Evolutionary conservation across 345 rosid genomes (phyloP).

Genomic region (Hypericum perforatum): DNA sequence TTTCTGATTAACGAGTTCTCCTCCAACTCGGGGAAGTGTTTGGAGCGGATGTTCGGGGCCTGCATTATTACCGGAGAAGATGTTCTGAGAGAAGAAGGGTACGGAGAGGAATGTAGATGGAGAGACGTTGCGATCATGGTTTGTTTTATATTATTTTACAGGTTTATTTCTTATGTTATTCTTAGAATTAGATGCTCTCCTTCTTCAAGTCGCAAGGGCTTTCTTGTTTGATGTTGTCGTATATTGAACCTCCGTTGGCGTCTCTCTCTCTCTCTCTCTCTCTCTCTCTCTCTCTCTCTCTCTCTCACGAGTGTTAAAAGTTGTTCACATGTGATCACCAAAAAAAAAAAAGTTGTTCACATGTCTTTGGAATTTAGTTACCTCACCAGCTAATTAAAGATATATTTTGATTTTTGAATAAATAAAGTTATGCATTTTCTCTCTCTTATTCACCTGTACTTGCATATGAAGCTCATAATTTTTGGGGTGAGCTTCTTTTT

Average conservation of each 20-base stretch:
- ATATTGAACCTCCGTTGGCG: constrained; percentile 10
- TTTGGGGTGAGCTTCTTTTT: too few species aligned
- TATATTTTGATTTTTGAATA: too few species aligned
- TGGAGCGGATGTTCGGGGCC: constrained; percentile 51
- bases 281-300: constrained; percentile 6
- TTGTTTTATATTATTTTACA: constrained; percentile 60
- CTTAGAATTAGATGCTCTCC: constrained; percentile 68
- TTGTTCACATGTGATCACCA: too few species aligned
- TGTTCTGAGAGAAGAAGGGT: constrained; percentile 68
- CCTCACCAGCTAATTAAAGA: too few species aligned
- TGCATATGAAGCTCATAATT: too few species aligned
- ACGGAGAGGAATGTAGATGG: constrained; percentile 64
- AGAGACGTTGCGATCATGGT: constrained; percentile 67
- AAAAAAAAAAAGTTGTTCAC: constrained; percentile 31
- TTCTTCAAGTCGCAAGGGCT: constrained; percentile 23
- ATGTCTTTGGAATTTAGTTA: constrained; percentile 34
- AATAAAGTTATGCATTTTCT: too few species aligned
- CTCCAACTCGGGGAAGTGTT: constrained; percentile 57
- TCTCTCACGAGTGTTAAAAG: constrained; percentile 21
- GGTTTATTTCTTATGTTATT: constrained; percentile 67
- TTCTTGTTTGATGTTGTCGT: constrained; percentile 9
- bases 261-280: not conserved
- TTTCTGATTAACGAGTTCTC: constrained; percentile 83
- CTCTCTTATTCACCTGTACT: too few species aligned
- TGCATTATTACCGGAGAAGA: constrained; percentile 62